A percentile compares a stretch with the other conserved stretches of the same genome.
These are phyloP conservation scores for Syzygium syzygioides DNA, from an alignment of 441 rosid species.

Conservation along the genomic window DNA sequence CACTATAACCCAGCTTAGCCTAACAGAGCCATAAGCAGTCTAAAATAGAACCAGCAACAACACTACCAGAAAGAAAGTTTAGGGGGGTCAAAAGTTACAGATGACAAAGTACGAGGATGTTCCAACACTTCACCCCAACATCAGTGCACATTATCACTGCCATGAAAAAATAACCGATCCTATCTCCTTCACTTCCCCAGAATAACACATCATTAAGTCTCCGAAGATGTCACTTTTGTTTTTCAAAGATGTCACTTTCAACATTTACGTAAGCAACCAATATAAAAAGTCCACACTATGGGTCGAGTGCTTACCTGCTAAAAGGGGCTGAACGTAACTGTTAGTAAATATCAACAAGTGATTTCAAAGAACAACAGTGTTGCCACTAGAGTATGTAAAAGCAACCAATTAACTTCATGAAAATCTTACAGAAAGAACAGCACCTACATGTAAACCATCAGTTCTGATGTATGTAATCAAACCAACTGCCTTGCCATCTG, in stretches of 20 bases:
- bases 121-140: background rate
- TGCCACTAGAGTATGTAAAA: background rate
- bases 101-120: background rate
- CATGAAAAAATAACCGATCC: background rate
- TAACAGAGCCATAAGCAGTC: background rate
- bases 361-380: background rate
- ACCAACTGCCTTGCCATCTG: conserved; percentile 72
- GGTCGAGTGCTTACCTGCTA: background rate
- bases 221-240: background rate
- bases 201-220: background rate
- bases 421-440: background rate
- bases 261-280: background rate
- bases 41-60: background rate
- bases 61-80: background rate
- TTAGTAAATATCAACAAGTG: background rate
- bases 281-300: background rate
- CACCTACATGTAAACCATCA: conserved; percentile 93
- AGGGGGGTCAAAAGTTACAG: background rate
- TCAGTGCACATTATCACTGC: background rate
- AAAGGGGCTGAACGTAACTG: background rate
- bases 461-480: conserved; percentile 95
- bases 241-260: background rate
- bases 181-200: background rate
- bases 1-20: background rate
- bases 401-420: background rate